Evolutionary conservation across 768 basidiomycete genomes (phyloP), one percentile per base, ranked within the genome.

Genomic region (Amyloporia xantha): DNA sequence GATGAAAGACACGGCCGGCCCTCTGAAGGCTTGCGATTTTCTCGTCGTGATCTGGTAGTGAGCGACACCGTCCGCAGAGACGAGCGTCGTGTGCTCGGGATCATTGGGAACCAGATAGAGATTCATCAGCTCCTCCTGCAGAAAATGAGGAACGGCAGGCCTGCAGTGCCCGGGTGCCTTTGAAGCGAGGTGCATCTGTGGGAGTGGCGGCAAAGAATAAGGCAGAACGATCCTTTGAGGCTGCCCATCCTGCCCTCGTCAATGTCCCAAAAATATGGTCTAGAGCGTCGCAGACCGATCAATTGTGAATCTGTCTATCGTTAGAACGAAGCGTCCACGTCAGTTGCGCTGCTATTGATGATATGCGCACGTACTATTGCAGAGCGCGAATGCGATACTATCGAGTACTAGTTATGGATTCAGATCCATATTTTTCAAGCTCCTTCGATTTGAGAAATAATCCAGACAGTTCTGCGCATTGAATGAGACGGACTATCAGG

Each of bases 71-170:
- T 75, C 75, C 19, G 71, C 60, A 12, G 77, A 77, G 23, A 79
- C 67, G 40, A 81, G 64, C 12, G 70, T 66, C 6, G 75, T 75
- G 47, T 71, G 68, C 53, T 73, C 68, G 6, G 75, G 75, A 52
- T 78, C 70, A 59, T 78, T 74, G 24, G 72, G 74, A 15, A 73
- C 61, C 42, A 81, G 71, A 59, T 75, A 78, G 13, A 79, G 65
- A 47, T 78, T 73, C 77, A 80, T 78, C 26, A 4, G 23, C n/a
- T 5, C 30, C 36, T 27, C 20, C 38, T 39, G 38, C 15, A n/a
- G 33, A 35, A 35, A n/a, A 21, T 7, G 38, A 6, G 38, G 20
- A 19, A 21, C 38, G 17, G 38, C 6, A 39, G n/a, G n/a, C n/a
- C n/a, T n/a, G n/a, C n/a, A n/a, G n/a, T n/a, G n/a, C n/a, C n/a